These are phyloP conservation scores for Trichopus zeylanicus DNA, from an alignment of 116 monocot species.

Conservation along the genomic window DNA sequence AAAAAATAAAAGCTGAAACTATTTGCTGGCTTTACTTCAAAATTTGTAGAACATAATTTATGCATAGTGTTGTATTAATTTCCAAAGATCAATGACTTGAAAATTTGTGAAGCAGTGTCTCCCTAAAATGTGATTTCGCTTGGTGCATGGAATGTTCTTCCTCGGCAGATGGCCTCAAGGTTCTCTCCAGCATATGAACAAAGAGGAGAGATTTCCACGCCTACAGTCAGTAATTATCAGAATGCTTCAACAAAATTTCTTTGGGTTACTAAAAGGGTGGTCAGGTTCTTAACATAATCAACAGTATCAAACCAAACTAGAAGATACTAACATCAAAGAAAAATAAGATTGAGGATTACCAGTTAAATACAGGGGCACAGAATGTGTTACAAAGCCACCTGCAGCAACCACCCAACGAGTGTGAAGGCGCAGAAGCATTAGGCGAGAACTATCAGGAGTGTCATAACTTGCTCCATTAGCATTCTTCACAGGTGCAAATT, in stretches of 20 bases:
- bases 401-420: slow-evolving; percentile 97
- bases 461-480: slow-evolving; percentile 93
- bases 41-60: too few relatives aligned
- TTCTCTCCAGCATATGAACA: slow-evolving; percentile 80
- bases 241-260: neutral
- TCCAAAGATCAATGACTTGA: neutral
- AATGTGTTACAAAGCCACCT: slow-evolving; percentile 93
- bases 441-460: slow-evolving; percentile 84
- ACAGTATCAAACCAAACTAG: neutral
- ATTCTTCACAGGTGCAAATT: slow-evolving; percentile 99
- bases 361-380: slow-evolving; percentile 82
- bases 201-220: slow-evolving; percentile 85
- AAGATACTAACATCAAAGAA: neutral
- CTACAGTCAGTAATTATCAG: slow-evolving; percentile 20
- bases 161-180: slow-evolving; percentile 78
- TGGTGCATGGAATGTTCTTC: slow-evolving; percentile 89
- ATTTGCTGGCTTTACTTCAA: too few relatives aligned
- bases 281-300: neutral
- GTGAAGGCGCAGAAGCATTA: slow-evolving; percentile 88
- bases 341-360: slow-evolving; percentile 30
- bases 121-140: slow-evolving; percentile 67
- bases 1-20: too few relatives aligned
- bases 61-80: neutral
- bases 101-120: neutral
- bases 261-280: neutral